Evolutionary conservation across 768 basidiomycete genomes (phyloP).

Genomic region (Brasilioporus rufonigricans): DNA sequence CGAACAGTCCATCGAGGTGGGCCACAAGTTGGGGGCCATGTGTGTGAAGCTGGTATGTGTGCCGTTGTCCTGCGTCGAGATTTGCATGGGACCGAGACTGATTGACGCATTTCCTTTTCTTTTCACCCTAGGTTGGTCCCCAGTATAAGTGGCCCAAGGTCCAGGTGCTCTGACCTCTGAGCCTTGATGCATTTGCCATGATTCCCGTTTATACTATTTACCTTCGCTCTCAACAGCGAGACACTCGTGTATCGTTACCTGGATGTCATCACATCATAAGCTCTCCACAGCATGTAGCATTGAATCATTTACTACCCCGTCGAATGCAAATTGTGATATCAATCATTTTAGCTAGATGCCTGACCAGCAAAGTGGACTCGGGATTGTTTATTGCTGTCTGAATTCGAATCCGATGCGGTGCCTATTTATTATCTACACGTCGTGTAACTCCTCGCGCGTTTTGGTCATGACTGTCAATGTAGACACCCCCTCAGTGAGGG

Average conservation of each 20-base stretch:
- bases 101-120: neutral
- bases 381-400: neutral
- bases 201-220: slow-evolving; percentile 1
- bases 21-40: slow-evolving; percentile 85
- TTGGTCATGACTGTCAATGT: neutral
- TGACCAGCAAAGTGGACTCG: neutral
- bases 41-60: slow-evolving; percentile 71
- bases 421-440: neutral
- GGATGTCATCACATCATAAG: slow-evolving; percentile 22
- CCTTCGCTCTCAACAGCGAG: slow-evolving; percentile 40
- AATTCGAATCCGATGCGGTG: neutral
- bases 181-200: too few species aligned
- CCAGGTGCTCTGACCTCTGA: slow-evolving; percentile 35
- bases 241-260: slow-evolving; percentile 24
- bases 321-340: neutral
- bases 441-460: neutral
- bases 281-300: slow-evolving; percentile 39
- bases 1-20: slow-evolving; percentile 76
- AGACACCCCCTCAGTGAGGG: neutral
- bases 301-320: neutral
- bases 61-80: neutral
- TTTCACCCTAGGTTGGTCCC: slow-evolving; percentile 45
- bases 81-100: neutral
- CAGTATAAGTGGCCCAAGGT: slow-evolving; percentile 59
- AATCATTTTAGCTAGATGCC: neutral